Percentiles rank a stretch among this genome's conserved stretches.
Evolutionary conservation across 495 filamentous ascomycete species (phyloP).

Genomic region (Aspergillus wentii): DNA sequence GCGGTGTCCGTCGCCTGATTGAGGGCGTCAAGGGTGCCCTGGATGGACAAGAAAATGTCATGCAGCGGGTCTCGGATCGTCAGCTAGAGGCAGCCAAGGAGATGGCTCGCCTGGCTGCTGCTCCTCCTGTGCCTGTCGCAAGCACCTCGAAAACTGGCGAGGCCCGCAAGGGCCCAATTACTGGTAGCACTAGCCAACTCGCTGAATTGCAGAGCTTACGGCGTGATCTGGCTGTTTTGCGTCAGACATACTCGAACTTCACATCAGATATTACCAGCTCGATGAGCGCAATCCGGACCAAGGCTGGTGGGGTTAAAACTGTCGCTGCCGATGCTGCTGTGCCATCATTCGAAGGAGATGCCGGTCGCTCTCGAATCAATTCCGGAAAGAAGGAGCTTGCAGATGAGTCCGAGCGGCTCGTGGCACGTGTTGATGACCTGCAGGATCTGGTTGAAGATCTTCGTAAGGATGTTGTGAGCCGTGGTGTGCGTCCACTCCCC

Average conservation of each 20-base stretch:
- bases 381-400: conserved; percentile 78
- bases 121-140: conserved; percentile 46
- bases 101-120: conserved; percentile 73
- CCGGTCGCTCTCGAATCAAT: conserved; percentile 78
- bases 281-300: conserved; percentile 75
- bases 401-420: conserved; percentile 79
- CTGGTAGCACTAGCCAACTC: conserved; percentile 50
- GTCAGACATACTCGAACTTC: conserved; percentile 90
- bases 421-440: conserved; percentile 88
- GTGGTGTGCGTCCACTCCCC: conserved; percentile 90
- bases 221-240: conserved; percentile 85
- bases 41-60: conserved; percentile 69
- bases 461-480: conserved; percentile 90
- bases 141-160: conserved; percentile 11
- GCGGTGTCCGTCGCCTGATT: conserved; percentile 71
- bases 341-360: conserved; percentile 60
- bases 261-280: conserved; percentile 81
- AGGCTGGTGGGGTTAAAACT: conserved; percentile 73
- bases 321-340: conserved; percentile 63
- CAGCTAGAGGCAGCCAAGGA: conserved; percentile 91
- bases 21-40: conserved; percentile 75
- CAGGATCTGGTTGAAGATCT: conserved; percentile 96
- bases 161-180: conserved; percentile 16
- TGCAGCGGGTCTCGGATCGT: conserved; percentile 85
- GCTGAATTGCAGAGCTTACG: conserved; percentile 76